phyloP scores from a whole-genome alignment of 352 stramenopile genomes.

The Globisporangium parvum region DNA sequence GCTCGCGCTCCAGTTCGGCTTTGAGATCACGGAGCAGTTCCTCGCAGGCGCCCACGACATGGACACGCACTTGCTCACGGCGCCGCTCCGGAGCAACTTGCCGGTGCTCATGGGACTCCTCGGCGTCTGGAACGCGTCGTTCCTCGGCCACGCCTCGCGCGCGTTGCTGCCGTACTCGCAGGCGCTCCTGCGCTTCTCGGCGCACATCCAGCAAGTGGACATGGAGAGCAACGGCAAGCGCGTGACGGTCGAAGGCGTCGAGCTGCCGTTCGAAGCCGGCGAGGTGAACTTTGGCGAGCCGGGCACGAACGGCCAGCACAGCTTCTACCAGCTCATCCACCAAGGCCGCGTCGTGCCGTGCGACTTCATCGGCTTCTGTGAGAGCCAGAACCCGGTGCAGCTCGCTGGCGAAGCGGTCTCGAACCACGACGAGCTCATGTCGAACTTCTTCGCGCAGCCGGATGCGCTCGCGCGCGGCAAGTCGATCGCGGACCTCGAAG shows the following conservation, averaged over 20 bases:
- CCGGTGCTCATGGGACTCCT: constrained; percentile 96
- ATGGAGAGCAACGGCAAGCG: constrained; percentile 99
- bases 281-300: constrained; percentile 98
- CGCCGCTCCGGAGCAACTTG: constrained; percentile 92
- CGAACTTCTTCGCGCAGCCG: constrained; percentile 99
- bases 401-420: constrained; percentile 83
- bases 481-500: constrained; percentile 90
- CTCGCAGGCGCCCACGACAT: constrained; percentile 95
- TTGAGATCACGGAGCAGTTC: constrained; percentile 89
- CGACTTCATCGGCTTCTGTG: constrained; percentile 98
- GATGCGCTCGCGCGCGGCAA: constrained; percentile 97
- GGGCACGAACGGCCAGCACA: constrained; percentile 97
- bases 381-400: constrained; percentile 88
- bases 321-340: constrained; percentile 99
- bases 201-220: constrained; percentile 98
- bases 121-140: constrained; percentile 98
- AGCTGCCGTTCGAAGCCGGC: constrained; percentile 91
- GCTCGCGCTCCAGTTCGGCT: constrained; percentile 95
- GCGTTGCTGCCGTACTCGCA: constrained; percentile 92
- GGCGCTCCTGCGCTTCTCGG: constrained; percentile 93
- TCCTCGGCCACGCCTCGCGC: constrained; percentile 92
- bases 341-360: constrained; percentile 95
- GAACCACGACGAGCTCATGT: constrained; percentile 99
- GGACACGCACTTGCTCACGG: constrained; percentile 96
- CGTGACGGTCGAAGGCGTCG: constrained; percentile 91